phyloP scores from a whole-genome alignment of 257 asterid genomes.

The Agastache rugosa region DNA sequence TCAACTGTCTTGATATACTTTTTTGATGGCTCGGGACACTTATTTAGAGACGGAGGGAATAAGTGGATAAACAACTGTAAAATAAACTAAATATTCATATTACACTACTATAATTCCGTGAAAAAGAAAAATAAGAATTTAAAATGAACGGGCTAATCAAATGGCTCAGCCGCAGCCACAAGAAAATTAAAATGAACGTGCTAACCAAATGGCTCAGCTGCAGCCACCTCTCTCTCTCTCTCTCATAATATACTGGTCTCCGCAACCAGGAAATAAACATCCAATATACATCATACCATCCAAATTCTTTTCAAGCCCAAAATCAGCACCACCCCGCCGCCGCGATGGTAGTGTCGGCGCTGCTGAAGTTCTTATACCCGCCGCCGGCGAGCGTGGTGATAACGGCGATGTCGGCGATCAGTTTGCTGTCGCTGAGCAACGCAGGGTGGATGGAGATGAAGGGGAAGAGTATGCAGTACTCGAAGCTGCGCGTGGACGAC shows the following conservation, averaged over 20 bases:
- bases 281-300: background rate
- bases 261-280: background rate
- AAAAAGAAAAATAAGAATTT: too few species aligned
- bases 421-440: slow-evolving; percentile 40
- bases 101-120: too few species aligned
- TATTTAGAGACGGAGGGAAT: too few species aligned
- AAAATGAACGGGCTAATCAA: too few species aligned
- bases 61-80: too few species aligned
- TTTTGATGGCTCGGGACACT: too few species aligned
- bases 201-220: background rate
- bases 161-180: background rate
- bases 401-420: slow-evolving; percentile 45
- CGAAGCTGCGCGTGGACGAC: slow-evolving; percentile 45
- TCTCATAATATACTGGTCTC: background rate
- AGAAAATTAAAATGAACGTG: too few species aligned
- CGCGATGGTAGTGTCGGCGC: slow-evolving; percentile 38
- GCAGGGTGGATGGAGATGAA: slow-evolving; percentile 55
- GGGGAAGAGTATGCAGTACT: slow-evolving; percentile 59
- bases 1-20: too few species aligned
- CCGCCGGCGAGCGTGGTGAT: slow-evolving; percentile 52
- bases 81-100: too few species aligned
- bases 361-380: slow-evolving; percentile 39
- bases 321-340: background rate
- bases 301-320: too few species aligned
- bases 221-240: background rate